Base-by-base conservation (phyloP, 192 early-diverging fungal species). In the Podila epigama region DNA sequence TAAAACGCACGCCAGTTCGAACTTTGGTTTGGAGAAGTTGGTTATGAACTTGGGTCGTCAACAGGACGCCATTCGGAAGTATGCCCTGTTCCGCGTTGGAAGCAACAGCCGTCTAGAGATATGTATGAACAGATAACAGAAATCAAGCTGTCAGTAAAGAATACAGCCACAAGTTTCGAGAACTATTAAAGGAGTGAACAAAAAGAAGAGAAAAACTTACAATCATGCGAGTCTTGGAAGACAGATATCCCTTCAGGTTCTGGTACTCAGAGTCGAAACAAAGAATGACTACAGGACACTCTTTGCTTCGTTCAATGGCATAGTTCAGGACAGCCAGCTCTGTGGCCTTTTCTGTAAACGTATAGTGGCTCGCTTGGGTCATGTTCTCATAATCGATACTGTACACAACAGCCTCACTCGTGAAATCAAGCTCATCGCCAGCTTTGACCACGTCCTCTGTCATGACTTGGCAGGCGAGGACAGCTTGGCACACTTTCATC, bases 371-470 rank as follows among this genome's bases (percentile, higher is more conserved):
- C 3, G 59, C 50, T 0, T 12, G 20, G n/a, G 35, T 28, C 34
- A 77, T 40, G n/a, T 59, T 51, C 29, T 35, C 22, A 39, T 54
- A 22, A 35, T 77, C 73, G 31, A 54, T 56, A 16, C 73, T 77
- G n/a, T 64, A 64, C 3, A 54, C 7, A 5, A 59, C 35, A 4
- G 27, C 41, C 0, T 68, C 56, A 2, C 53, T 66, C 0, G 52
- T 27, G 13, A 77, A 64, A 9, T 35, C 52, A 33, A 77, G 50
- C 9, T 35, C 33, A 1, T 64, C 56, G 1, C 36, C 34, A 7
- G 63, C 60, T 0, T 54, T 20, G 15, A 62, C 1, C 15, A 77
- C 44, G 5, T 77, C 73, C 4, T 63, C 56, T 6, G 73, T 77
- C 12, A 53, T 56, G 7, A 58, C 66, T 37, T 58, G 66, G 13